Conservation (phyloP, 1,284 basidiomycete species). For the Heterobasidion parviporum region DNA sequence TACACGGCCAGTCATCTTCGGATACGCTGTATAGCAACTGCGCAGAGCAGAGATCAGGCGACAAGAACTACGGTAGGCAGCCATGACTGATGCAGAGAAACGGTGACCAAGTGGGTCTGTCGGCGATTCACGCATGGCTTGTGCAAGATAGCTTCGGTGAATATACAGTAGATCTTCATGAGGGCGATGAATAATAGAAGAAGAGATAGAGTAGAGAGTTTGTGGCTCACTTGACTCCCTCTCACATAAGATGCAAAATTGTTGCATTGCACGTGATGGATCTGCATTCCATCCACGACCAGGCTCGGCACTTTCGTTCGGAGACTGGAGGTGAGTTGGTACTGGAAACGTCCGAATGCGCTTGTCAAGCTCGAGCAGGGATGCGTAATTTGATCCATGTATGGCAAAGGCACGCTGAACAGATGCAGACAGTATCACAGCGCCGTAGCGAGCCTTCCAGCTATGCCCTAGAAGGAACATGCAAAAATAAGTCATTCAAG, state of each 20-base stretch:
- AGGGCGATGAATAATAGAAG: neutral
- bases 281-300: conserved; percentile 31
- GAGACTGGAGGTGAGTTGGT: conserved; percentile 32
- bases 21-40: conserved; percentile 30
- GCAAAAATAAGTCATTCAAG: neutral
- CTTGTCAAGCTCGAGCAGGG: conserved; percentile 36
- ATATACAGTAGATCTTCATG: conserved; percentile 40
- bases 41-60: conserved; percentile 31
- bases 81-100: conserved; percentile 38
- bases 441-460: conserved; percentile 40
- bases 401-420: conserved; percentile 34
- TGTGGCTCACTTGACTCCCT: conserved; percentile 35
- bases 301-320: conserved; percentile 21
- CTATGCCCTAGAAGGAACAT: conserved; percentile 27
- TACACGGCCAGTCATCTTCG: conserved; percentile 21
- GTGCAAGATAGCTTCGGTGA: conserved; percentile 42
- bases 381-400: conserved; percentile 27
- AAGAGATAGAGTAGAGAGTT: neutral
- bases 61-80: conserved; percentile 36
- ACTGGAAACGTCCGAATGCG: conserved; percentile 37
- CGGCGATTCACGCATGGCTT: conserved; percentile 27
- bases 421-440: conserved; percentile 34
- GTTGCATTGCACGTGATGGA: conserved; percentile 32
- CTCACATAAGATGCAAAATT: conserved; percentile 31
- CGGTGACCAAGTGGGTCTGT: conserved; percentile 29